Evolutionary conservation across 805 yeast species (phyloP).

Genomic region (Saccharomycopsis sp.): DNA sequence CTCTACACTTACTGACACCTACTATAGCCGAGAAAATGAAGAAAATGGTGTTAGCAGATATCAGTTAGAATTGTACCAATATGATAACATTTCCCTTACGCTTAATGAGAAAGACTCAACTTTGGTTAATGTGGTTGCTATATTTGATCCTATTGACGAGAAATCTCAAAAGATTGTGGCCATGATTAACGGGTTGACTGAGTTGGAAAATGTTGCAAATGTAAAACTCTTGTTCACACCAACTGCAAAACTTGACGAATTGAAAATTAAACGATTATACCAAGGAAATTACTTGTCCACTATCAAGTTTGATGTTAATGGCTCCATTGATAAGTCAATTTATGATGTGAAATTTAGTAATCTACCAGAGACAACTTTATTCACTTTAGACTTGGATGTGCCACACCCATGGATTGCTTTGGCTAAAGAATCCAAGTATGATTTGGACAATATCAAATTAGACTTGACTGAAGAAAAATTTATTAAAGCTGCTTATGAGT

Average conservation of each 20-base stretch:
- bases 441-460: constrained; percentile 54
- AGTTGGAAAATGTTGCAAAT: constrained; percentile 27
- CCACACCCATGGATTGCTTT: constrained; percentile 66
- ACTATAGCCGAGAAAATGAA: constrained; percentile 25
- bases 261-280: constrained; percentile 55
- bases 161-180: constrained; percentile 56
- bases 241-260: constrained; percentile 30
- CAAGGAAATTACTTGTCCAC: constrained; percentile 36
- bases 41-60: constrained; percentile 9
- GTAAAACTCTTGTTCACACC: constrained; percentile 3
- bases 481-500: constrained; percentile 40
- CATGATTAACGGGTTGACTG: constrained; percentile 36
- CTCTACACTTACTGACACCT: constrained; percentile 38
- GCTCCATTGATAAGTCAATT: constrained; percentile 19
- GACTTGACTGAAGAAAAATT: constrained; percentile 31
- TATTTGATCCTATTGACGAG: constrained; percentile 70
- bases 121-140: constrained; percentile 47
- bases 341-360: constrained; percentile 33
- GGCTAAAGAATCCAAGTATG: constrained; percentile 44
- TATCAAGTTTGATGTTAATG: constrained; percentile 27
- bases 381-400: constrained; percentile 49
- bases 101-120: constrained; percentile 6
- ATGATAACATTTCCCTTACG: constrained; percentile 6
- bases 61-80: constrained; percentile 10
- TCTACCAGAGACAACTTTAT: constrained; percentile 47